These are phyloP conservation scores for Orbilia oligospora DNA, from an alignment of 2,329 filamentous ascomycete species.

Conservation along the genomic window DNA sequence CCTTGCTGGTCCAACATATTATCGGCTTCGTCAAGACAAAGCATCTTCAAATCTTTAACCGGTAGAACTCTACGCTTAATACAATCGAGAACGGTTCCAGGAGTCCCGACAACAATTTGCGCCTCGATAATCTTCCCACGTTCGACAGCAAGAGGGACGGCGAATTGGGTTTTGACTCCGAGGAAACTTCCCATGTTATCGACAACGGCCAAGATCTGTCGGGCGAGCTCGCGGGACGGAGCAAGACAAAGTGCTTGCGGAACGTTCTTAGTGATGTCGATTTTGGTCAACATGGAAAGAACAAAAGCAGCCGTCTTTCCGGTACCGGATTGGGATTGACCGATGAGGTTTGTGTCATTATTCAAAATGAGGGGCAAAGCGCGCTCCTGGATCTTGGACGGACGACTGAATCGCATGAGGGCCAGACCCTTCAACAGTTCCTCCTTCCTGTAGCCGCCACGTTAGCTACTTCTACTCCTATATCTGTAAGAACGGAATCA, in stretches of 20 bases:
- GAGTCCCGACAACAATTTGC: conserved; percentile 90
- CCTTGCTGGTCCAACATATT: conserved; percentile 99
- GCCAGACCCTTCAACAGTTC: conserved; percentile 83
- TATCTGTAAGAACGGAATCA: background rate
- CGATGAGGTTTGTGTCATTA: conserved; percentile 91
- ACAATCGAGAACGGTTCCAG: conserved; percentile 90
- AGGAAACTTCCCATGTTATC: conserved; percentile 84
- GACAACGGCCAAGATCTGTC: conserved; percentile 91
- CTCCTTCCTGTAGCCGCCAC: conserved; percentile 68
- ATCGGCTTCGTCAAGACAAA: conserved; percentile 96
- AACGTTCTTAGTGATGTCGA: conserved; percentile 79
- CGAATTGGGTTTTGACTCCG: conserved; percentile 81
- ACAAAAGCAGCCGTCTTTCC: conserved; percentile 98
- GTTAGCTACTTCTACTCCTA: background rate
- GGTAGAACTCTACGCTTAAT: conserved; percentile 84
- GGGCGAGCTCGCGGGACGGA: conserved; percentile 92
- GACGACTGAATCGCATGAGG: conserved; percentile 89
- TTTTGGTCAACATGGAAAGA: conserved; percentile 87
- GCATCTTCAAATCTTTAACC: conserved; percentile 78
- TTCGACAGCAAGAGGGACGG: conserved; percentile 82
- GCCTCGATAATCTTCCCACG: conserved; percentile 79
- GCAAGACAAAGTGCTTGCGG: conserved; percentile 89
- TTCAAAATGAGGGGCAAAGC: conserved; percentile 89
- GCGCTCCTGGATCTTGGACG: conserved; percentile 97
- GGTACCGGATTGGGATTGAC: conserved; percentile 98